Evolutionary conservation across 768 basidiomycete genomes (phyloP).

Genomic region (Nevesoporus exiguus): DNA sequence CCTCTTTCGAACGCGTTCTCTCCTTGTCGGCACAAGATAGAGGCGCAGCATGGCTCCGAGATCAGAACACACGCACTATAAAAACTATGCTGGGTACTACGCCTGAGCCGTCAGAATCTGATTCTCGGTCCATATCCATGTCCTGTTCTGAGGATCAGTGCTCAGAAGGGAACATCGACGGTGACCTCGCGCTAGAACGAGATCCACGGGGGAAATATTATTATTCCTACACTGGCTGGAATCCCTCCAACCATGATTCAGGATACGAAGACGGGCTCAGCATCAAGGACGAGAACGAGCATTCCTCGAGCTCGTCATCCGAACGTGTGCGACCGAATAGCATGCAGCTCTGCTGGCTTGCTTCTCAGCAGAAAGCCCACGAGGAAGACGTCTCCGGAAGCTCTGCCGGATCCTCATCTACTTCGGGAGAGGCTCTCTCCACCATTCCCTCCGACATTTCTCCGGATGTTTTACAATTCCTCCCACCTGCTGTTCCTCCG

Average conservation of each 20-base stretch:
- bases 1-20: slow-evolving; percentile 39
- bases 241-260: slow-evolving; percentile 51
- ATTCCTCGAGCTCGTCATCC: slow-evolving; percentile 22
- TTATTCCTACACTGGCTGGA: slow-evolving; percentile 60
- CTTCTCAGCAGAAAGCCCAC: slow-evolving; percentile 43
- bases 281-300: slow-evolving; percentile 31
- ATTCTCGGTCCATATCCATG: slow-evolving; percentile 43
- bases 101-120: slow-evolving; percentile 58
- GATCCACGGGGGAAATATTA: slow-evolving; percentile 72
- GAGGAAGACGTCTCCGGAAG: slow-evolving; percentile 18
- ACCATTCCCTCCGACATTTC: slow-evolving; percentile 39
- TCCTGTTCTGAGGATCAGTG: slow-evolving; percentile 28
- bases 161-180: slow-evolving; percentile 44
- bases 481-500: slow-evolving; percentile 48
- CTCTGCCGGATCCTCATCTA: slow-evolving; percentile 16
- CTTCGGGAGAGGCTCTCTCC: slow-evolving; percentile 15
- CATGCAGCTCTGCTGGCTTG: slow-evolving; percentile 65
- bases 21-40: slow-evolving; percentile 55
- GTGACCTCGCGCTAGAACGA: slow-evolving; percentile 64
- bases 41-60: slow-evolving; percentile 77
- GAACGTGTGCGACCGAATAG: slow-evolving; percentile 55
- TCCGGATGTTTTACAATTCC: slow-evolving; percentile 51
- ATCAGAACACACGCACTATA: slow-evolving; percentile 70
- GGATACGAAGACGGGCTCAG: slow-evolving; percentile 50
- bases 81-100: slow-evolving; percentile 55